Evolutionary conservation across 306 rosid species (phyloP).

Genomic region (Medicago ruthenica): DNA sequence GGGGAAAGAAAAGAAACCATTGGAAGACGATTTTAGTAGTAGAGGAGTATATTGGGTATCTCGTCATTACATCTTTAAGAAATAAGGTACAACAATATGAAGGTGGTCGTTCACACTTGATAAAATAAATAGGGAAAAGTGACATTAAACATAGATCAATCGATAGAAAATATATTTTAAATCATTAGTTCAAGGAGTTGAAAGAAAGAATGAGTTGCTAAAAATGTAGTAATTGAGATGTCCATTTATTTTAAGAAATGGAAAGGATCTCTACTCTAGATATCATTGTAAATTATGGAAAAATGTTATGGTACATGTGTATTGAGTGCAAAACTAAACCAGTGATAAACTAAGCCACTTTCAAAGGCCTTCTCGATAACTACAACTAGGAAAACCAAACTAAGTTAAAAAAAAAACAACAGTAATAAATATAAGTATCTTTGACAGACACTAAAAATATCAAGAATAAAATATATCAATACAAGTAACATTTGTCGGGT

Average conservation of each 20-base stretch:
- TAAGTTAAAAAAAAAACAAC: conserved; percentile 36
- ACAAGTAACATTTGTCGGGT: conserved; percentile 41
- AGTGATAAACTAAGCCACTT: conserved; percentile 11
- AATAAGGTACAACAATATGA: background rate
- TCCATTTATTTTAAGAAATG: too few species aligned
- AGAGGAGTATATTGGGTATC: background rate
- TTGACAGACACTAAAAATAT: conserved; percentile 45
- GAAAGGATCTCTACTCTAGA: too few species aligned
- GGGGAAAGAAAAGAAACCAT: background rate
- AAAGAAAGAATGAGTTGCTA: background rate
- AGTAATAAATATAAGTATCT: conserved; percentile 42
- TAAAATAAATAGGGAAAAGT: too few species aligned
- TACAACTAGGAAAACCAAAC: conserved; percentile 40
- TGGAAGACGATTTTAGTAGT: background rate
- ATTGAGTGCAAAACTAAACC: conserved; percentile 35
- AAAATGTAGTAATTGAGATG: background rate
- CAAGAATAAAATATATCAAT: conserved; percentile 43
- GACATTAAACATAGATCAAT: too few species aligned
- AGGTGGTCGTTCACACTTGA: too few species aligned
- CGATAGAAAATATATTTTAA: background rate
- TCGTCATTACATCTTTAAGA: background rate
- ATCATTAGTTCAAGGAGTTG: background rate
- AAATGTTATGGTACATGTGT: conserved; percentile 16
- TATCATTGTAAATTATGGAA: conserved; percentile 19
- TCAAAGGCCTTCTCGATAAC: conserved; percentile 31